Conservation (phyloP, 2,329 filamentous ascomycete species). For the Apiospora koreana region DNA sequence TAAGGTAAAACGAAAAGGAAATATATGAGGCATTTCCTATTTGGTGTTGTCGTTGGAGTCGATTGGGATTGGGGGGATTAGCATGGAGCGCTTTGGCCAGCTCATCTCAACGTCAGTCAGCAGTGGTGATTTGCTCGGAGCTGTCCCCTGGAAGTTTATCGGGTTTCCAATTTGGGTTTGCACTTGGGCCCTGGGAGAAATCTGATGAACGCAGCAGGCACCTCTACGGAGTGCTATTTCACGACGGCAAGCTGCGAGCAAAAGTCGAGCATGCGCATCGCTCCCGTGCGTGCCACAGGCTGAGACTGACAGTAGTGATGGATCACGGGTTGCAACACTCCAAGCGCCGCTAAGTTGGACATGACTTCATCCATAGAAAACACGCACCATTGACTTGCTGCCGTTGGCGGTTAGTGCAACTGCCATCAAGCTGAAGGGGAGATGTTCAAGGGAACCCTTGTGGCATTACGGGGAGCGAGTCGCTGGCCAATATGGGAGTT, state of each 20-base stretch:
- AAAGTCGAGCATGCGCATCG: too few species aligned
- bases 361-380: neutral
- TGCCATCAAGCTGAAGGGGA: too few species aligned
- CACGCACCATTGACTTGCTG: too few species aligned
- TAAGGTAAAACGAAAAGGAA: neutral
- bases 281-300: too few species aligned
- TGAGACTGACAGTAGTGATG: too few species aligned
- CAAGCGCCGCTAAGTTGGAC: too few species aligned
- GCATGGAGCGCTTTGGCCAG: neutral
- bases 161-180: neutral
- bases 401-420: too few species aligned
- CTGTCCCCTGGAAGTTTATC: neutral
- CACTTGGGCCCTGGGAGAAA: neutral
- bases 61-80: neutral
- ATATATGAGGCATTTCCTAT: slow-evolving; percentile 11
- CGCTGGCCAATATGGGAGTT: neutral
- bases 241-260: too few species aligned
- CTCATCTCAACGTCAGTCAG: neutral
- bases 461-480: neutral
- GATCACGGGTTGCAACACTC: too few species aligned
- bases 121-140: neutral
- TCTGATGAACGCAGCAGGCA: too few species aligned
- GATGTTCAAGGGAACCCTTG: too few species aligned
- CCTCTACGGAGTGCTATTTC: too few species aligned
- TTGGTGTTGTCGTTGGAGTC: neutral